Base-by-base conservation (phyloP, 2,329 filamentous ascomycete genomes). In the Hyphodiscus sp. region DNA sequence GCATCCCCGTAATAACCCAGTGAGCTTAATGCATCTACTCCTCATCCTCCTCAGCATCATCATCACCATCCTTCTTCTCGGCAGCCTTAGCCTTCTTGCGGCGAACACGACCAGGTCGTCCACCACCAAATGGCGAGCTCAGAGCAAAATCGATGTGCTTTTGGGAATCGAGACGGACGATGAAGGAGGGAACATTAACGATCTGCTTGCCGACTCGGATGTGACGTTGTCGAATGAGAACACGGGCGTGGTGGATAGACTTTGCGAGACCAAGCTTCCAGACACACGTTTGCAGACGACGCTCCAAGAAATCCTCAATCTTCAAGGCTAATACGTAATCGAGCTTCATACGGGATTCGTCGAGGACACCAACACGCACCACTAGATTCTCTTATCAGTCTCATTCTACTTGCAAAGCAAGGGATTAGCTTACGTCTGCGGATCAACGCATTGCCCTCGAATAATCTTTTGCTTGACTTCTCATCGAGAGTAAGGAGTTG, bases 291-390 rank as follows among this genome's bases (percentile, higher is more conserved):
- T 99, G 92, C 68, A 97, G 91, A 78, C 94, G 91, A 72, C 94
- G 92, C 88, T 99, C 94, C 80, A 99, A 85, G 87, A 99, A 99
- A 79, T 99, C 94, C 80, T 99, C 94, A 71, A 95, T 88, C 85
- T 96, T 95, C 60, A 99, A 87, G 79, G 94, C 94, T 74, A 99
- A 82, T 74, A 99, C 94, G 87, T 99, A 96, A 96, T 99, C 94
- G 84, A 99, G 94, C 89, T 96, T 99, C 94, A 99, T 99, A 85
- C 94, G 94, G 75, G 91, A 91, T 83, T 99, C 94, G 76, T 99
- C 94, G 73, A 99, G 90, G 72, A 99, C 94, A 89, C 94, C 94
- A 75, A 97, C 91, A 76, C 94, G 94, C 67, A 99, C 94, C n/a
- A n/a, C n/a, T n/a, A n/a, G n/a, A n/a, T n/a, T n/a, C n/a, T n/a